Percentiles rank a stretch among this genome's conserved stretches.
Evolutionary conservation across 2,329 filamentous ascomycete genomes (phyloP).

Genomic region (Aspergillus pseudotamarii): DNA sequence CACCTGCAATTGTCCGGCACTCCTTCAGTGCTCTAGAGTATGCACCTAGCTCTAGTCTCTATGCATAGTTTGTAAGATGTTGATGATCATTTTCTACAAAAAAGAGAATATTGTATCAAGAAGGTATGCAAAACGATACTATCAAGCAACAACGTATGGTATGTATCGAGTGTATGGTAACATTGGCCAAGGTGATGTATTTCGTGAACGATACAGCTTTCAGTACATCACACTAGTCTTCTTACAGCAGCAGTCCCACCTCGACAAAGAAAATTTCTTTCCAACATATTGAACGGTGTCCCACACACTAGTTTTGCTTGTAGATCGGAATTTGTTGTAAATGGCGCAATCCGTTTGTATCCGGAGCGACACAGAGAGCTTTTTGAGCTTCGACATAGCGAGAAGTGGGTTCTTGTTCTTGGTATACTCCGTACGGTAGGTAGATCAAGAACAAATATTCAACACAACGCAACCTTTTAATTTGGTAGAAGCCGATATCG

Average conservation of each 20-base stretch:
- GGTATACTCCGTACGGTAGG: background rate
- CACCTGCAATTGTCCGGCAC: background rate
- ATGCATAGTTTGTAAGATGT: background rate
- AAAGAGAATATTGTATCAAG: background rate
- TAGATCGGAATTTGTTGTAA: background rate
- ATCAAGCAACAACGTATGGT: background rate
- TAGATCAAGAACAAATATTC: too few relatives aligned
- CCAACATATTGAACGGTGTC: background rate
- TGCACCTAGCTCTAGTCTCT: background rate
- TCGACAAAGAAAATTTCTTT: background rate
- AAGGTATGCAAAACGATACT: background rate
- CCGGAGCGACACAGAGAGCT: background rate
- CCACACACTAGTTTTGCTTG: background rate
- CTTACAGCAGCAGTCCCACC: background rate
- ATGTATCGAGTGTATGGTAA: background rate
- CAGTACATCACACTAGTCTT: background rate
- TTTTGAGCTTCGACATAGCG: background rate
- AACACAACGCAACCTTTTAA: background rate
- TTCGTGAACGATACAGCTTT: background rate
- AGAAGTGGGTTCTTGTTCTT: background rate
- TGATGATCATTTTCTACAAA: background rate
- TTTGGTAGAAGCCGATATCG: background rate
- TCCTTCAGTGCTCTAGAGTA: background rate
- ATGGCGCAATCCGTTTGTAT: background rate
- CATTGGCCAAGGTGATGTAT: background rate